A percentile compares a stretch with the other conserved stretches of the same genome.
These are phyloP conservation scores for Sugiyamaella mastotermitis DNA, from an alignment of 805 yeast genomes.

Conservation along the genomic window DNA sequence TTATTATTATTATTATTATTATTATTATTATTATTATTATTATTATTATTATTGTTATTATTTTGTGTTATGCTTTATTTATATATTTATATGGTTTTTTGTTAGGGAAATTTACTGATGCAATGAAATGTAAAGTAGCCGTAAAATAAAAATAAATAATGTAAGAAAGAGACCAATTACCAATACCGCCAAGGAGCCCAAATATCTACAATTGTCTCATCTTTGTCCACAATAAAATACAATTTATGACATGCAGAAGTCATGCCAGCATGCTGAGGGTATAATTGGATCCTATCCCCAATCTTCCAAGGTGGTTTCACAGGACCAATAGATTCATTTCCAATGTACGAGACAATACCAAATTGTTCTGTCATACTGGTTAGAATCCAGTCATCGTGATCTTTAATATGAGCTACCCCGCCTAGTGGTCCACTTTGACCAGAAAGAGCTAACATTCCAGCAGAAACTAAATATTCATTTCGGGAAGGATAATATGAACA, in stretches of 20 bases:
- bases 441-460: conserved; percentile 65
- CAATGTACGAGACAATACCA: conserved; percentile 47
- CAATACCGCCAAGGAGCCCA: conserved; percentile 62
- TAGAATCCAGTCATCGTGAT: conserved; percentile 51
- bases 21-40: no score
- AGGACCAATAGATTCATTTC: conserved; percentile 9
- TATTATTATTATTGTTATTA: conserved; percentile 2
- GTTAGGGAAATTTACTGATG: no score
- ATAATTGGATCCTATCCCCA: conserved; percentile 49
- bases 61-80: not conserved
- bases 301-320: conserved; percentile 10
- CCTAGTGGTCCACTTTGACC: conserved; percentile 54
- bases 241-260: conserved; percentile 53
- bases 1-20: no score
- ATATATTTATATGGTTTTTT: no score
- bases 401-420: conserved; percentile 49
- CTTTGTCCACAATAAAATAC: conserved; percentile 48
- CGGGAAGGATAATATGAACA: conserved; percentile 53
- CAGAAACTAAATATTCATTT: conserved; percentile 57
- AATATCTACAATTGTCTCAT: conserved; percentile 48
- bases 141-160: not conserved
- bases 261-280: conserved; percentile 70
- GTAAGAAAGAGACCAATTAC: conserved; percentile 14
- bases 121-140: no score
- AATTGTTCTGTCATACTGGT: conserved; percentile 72